Evolutionary conservation across 2,329 filamentous ascomycete species (phyloP), one percentile per base, ranked within the genome.

Genomic region (Penicillium fuscoglaucum): DNA sequence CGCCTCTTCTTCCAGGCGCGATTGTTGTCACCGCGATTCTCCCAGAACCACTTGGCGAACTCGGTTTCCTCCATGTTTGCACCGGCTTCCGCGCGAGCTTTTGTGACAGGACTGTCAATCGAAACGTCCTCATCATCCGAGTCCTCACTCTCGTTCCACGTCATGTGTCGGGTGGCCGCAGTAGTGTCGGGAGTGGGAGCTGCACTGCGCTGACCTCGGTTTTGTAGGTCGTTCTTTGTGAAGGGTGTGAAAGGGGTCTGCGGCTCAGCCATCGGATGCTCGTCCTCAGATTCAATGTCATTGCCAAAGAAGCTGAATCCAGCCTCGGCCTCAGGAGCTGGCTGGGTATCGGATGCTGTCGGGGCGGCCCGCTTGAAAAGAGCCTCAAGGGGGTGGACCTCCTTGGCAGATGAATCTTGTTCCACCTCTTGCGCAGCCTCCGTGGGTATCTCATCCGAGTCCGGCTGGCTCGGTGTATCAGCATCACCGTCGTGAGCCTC

Each of bases 151-250:
- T 66, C 62, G 8, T 66, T 66, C 69, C 70, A 71, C 31, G 74
- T 69, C 44, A 68, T 71, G 44, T 58, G 71, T 31, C 71, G 72
- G 55, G 63, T 86, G 2, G 90, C 87, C 59, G 92, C 87, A 1
- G 91, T 91, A 0, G 95, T 98, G 71, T 99, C 95, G 0, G 95
- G 95, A 0, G 95, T 99, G 0, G 95, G 95, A 2, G 95, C 95
- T 6, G 92, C 92, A 71, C 92, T 97, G 56, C 95, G 84, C n/a
- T 90, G 72, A 45, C 74, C 74, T 35, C 80, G 71, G 51, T 84
- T 85, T 61, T 92, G 84, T 31, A 93, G 80, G 65, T 98, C 93
- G 65, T 87, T 84, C 62, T 87, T 86, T 0, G 90, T 91, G 72
- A 87, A 96, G 0, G 93, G 93, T 0, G 90, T 91, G 72, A 87